Evolutionary conservation across 73 alveolate species (phyloP).

Genomic region (Stentor roeselii): DNA sequence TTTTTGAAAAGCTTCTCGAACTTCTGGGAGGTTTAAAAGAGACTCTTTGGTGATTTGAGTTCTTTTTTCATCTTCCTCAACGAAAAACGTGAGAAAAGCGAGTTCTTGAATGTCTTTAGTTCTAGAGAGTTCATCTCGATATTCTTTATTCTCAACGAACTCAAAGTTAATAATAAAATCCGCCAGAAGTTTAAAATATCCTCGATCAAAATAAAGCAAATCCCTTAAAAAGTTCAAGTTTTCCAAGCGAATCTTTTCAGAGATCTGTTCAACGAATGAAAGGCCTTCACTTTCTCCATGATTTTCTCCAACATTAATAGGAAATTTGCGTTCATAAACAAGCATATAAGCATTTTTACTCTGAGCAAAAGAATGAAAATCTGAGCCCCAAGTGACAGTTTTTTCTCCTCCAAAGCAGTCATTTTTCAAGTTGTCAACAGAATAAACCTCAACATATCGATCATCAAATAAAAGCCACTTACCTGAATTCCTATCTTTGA

Average conservation of each 20-base stretch:
- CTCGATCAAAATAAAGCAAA: not conserved
- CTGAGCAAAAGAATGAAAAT: constrained; percentile 70
- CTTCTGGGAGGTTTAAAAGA: not conserved
- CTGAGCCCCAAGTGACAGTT: constrained; percentile 37
- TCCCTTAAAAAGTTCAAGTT: constrained; percentile 23
- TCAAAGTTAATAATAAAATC: not conserved
- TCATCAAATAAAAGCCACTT: constrained; percentile 67
- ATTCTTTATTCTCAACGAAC: not conserved
- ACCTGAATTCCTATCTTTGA: constrained; percentile 67
- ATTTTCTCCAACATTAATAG: constrained; percentile 14
- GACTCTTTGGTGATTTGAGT: not conserved
- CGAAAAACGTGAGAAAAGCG: not conserved
- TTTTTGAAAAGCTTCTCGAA: not conserved
- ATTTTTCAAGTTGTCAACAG: constrained; percentile 23
- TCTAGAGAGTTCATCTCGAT: not conserved
- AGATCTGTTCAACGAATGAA: not conserved
- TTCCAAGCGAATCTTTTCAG: constrained; percentile 7
- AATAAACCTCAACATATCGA: constrained; percentile 27
- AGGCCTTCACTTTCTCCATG: not conserved
- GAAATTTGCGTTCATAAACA: constrained; percentile 82
- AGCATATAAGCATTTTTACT: constrained; percentile 92
- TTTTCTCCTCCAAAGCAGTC: constrained; percentile 35
- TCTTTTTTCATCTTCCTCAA: constrained; percentile 1
- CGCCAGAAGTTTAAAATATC: constrained; percentile 8
- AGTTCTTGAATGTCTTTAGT: not conserved